Evolutionary conservation across 495 filamentous ascomycete genomes (phyloP), one percentile per base, ranked within the genome.

Genomic region (Neurospora sublineolata): DNA sequence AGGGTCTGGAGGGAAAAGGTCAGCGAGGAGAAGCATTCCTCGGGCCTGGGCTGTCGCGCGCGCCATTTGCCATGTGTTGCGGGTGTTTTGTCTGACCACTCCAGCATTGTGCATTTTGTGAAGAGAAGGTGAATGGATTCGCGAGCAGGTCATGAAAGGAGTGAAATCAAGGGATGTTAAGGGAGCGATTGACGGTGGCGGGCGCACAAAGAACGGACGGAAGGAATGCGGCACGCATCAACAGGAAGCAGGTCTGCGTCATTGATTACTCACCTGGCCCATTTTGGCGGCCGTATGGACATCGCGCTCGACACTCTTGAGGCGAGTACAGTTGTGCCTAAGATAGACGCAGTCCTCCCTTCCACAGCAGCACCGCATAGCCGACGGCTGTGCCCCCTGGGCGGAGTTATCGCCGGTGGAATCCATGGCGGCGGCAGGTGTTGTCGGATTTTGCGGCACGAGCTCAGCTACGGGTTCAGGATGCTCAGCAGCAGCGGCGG

Each of bases 261-360:
- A 64, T 33, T 64, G 27, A 64, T 64, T 42, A 85, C 86, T 71
- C 82, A 96, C 94, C 91, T 97, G 91, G 67, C 94, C 94, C 78
- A 97, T 86, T 73, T 89, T 85, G 40, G 93, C 94, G 14, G 94
- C 94, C 36, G 88, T 92, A 71, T 88, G 87, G 16, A 97, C 91
- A 82, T 97, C 92, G 74, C 89, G 89, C 81, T 99, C 94, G 73
- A 97, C 83, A 69, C 89, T 90, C 76, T 90, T 87, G 27, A 97
- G 85, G 46, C 93, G 88, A n/a, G 84, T 83, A 80, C 90, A 88
- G 79, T 92, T 96, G 76, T 93, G 88, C 80, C 87, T 88, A 70
- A 94, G 85, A 78, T 91, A 92, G 73, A 90, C 88, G 77, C 94
- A 98, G 73, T 93, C 90, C 60, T 84, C 79, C 52, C 87, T 88